phyloP scores from a whole-genome alignment of 23 red algal genomes.

The Porphyridium purpureum region DNA sequence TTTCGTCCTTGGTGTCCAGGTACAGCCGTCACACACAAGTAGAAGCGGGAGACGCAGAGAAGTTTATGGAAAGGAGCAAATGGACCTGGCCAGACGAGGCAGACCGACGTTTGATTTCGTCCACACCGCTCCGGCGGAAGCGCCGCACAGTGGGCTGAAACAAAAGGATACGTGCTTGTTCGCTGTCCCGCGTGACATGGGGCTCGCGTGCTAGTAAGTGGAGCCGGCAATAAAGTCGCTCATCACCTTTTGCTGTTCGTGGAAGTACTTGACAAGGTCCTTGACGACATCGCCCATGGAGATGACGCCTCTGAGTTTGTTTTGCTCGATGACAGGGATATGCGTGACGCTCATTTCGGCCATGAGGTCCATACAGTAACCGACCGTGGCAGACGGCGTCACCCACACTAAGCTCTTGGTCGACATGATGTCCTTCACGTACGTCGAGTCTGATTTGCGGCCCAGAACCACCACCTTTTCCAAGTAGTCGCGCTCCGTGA shows the following conservation, averaged over 20 bases:
- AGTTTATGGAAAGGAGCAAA: too few species aligned
- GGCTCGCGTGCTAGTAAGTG: too few species aligned
- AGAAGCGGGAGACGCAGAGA: too few species aligned
- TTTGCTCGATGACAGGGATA: constrained; percentile 63
- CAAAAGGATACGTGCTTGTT: too few species aligned
- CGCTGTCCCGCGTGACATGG: too few species aligned
- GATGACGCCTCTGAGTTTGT: constrained; percentile 56
- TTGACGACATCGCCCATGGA: constrained; percentile 84
- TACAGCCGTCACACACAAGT: too few species aligned
- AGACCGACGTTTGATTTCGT: too few species aligned
- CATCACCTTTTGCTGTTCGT: neutral
- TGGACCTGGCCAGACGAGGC: too few species aligned
- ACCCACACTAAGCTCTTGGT: constrained; percentile 56
- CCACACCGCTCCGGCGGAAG: too few species aligned
- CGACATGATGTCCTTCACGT: constrained; percentile 82
- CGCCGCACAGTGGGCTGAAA: too few species aligned
- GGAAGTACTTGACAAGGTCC: constrained; percentile 17
- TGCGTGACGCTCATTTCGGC: constrained; percentile 51
- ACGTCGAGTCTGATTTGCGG: constrained; percentile 25
- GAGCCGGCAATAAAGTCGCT: neutral
- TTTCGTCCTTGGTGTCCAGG: too few species aligned
- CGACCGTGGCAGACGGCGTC: constrained; percentile 36
- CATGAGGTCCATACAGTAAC: constrained; percentile 80
- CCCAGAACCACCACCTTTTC: constrained; percentile 65
- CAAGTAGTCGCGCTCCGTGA: constrained; percentile 79